Evolutionary conservation across 2,329 filamentous ascomycete species (phyloP), one percentile per base, ranked within the genome.

Genomic region (Diaporthe sp.): DNA sequence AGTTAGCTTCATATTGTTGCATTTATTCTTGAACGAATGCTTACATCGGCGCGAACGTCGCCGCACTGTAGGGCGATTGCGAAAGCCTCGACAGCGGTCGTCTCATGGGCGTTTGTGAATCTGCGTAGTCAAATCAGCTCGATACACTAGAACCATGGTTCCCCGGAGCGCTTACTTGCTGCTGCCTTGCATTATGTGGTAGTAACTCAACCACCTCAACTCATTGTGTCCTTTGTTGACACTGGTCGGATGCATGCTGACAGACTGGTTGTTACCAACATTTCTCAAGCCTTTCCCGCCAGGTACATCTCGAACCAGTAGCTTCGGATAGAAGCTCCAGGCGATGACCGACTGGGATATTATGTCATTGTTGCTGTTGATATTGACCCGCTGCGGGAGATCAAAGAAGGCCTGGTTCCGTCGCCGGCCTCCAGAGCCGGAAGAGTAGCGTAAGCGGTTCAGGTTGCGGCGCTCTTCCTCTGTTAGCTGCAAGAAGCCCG

Each of bases 311-410:
- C 94, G 92, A 37, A 94, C 91, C 4, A 98, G 89, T 22, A 99
- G 90, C 81, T 98, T 98, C 0, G 97, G 97, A 81, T 99, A 98
- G 86, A 99, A 98, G 71, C 95, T 96, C 91, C 95, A 98, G 0
- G 95, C 94, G 79, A 98, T 94, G 57, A 98, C 94, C 0, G 95
- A 94, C 76, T 93, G 91, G 8, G 95, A 89, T 34, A 98, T 88
- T 1, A 92, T 80, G 79, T 99, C 96, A 77, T 97, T 96, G 73
- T 93, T 90, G 78, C 94, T 95, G 81, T 97, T 94, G 42, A 88
- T 84, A 80, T 96, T 93, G 78, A 95, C 92, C 15, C 93, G 89
- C 60, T 92, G 88, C 0, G 96, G 96, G 0, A 98, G 88, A n/a
- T 92, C 90, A 81, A 97, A 97, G 83, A 98, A 98, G 31, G 83